phyloP scores from a whole-genome alignment of 2,329 filamentous ascomycete genomes.

The Botrytis medusae region DNA sequence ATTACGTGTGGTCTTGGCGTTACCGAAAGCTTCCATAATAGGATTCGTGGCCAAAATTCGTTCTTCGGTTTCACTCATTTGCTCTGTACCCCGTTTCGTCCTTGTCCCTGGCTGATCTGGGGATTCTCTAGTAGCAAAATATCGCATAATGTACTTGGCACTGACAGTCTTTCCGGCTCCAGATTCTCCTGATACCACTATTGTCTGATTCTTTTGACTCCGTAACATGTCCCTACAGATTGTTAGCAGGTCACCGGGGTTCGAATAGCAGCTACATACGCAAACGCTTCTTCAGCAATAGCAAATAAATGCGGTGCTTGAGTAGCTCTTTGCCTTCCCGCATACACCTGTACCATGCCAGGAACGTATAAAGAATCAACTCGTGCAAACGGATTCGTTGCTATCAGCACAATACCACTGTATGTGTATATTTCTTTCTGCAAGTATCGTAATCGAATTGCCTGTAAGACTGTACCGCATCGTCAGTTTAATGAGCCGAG shows the following conservation, averaged over 20 bases:
- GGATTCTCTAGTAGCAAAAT: conserved; percentile 95
- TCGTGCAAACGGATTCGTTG: conserved; percentile 94
- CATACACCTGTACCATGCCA: conserved; percentile 99
- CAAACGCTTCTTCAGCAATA: conserved; percentile 97
- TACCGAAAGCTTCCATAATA: conserved; percentile 99
- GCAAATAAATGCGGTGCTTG: conserved; percentile 98
- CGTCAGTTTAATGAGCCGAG: conserved; percentile 25
- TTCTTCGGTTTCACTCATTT: conserved; percentile 98
- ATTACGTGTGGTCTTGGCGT: conserved; percentile 99
- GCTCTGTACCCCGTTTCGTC: conserved; percentile 69
- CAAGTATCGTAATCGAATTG: conserved; percentile 92
- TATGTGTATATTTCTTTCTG: conserved; percentile 99
- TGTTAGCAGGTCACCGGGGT: conserved; percentile 42
- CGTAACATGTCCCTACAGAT: conserved; percentile 84
- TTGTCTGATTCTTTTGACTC: conserved; percentile 93
- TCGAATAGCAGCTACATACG: conserved; percentile 56
- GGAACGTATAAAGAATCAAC: conserved; percentile 98
- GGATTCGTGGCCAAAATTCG: conserved; percentile 97
- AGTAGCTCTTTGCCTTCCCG: conserved; percentile 92
- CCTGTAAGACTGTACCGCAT: conserved; percentile 74
- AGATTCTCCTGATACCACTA: conserved; percentile 98
- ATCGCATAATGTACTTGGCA: conserved; percentile 99
- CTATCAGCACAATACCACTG: conserved; percentile 97
- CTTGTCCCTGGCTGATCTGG: conserved; percentile 81
- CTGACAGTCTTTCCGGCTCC: conserved; percentile 99